Base-by-base conservation (phyloP, 1,284 basidiomycete species). In the Boletus calvinii region DNA sequence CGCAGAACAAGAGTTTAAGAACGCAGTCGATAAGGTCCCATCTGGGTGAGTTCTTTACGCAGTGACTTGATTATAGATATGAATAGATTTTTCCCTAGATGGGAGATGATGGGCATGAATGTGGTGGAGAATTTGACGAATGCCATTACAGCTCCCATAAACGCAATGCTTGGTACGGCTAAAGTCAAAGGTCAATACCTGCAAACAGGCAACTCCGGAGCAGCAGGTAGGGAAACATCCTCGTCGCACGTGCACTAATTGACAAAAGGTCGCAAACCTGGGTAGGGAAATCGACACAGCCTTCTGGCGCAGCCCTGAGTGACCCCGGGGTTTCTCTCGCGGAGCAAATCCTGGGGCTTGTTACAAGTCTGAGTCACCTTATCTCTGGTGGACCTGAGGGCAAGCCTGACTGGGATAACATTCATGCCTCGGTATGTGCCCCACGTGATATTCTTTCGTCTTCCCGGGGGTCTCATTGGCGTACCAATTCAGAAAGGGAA, bases 361-460 rank as follows among this genome's bases (percentile, higher is more conserved):
- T 57, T 31, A 46, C 43, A 3, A 12, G 37, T 12, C 9, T 61
- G 11, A 31, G 30, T 4, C 57, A 59, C 6, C 58, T 59, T 3
- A 48, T 62, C 8, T 45, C 57, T 12, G 57, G 59, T 1, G 59
- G 57, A 37, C 53, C 57, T 17, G 49, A n/a, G 0, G 47, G 53
- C 7, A 62, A 48, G 5, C 58, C 57, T 6, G 58, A 59, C 36
- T 59, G 58, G 58, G 35, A 50, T 29, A 62, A 56, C 7, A 61
- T 59, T 20, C 53, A 42, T 35, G 53, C 39, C 6, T 44, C 44
- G 13, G 59, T 59, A 30, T 13, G 59, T 52, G 17, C 12, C n/a
- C 7, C 10, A 6, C 17, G 9, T 11, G 12, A 13, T 4, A 36
- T 12, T 26, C 6, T 8, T 17, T 9, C 26, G 6, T 26, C 7